Evolutionary conservation across 2,329 filamentous ascomycete genomes (phyloP), one percentile per base, ranked within the genome.

Genomic region (Ascochyta rabiei): DNA sequence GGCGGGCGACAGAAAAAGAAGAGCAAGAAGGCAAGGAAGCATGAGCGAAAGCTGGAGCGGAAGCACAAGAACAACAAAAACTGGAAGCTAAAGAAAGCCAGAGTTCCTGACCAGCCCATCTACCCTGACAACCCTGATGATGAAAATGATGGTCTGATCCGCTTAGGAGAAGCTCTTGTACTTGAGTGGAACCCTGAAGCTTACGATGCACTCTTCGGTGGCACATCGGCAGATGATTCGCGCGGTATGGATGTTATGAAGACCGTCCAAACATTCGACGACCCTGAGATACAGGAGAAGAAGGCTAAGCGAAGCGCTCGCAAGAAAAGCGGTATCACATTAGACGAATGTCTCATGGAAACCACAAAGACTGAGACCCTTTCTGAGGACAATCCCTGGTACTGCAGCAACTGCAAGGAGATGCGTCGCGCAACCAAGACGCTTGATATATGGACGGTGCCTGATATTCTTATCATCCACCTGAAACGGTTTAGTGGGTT

Each of bases 341-440:
- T 99, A 4, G 89, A 95, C 19, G 92, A 97, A 65, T 99, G 95
- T 71, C 84, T 99, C 49, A 89, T 93, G 55, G 95, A 98, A 75
- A 98, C 96, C 64, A 91, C 95, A 70, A 93, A 93, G 72, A 90
- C 93, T 56, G 95, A 99, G 76, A 87, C 96, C 13, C 80, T 99
- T 4, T 97, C 93, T 0, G 91, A 97, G 73, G 90, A 96, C 70
- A 96, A 99, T 72, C 93, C 91, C 56, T 99, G 95, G 95, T 98
- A 96, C 73, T 99, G 95, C 71, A 93, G 91, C 52, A 86, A 91
- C 26, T 99, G 95, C 82, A 98, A 98, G 74, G 91, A 96, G 67
- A 89, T 96, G 68, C 87, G 91, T 15, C 88, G 91, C 56, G 95
- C 95, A 18, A 93, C 89, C 77, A 99, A 99, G 80, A 97, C 95